These are phyloP conservation scores for Paralagenidium karlingii DNA, from an alignment of 352 stramenopile species.

Conservation along the genomic window DNA sequence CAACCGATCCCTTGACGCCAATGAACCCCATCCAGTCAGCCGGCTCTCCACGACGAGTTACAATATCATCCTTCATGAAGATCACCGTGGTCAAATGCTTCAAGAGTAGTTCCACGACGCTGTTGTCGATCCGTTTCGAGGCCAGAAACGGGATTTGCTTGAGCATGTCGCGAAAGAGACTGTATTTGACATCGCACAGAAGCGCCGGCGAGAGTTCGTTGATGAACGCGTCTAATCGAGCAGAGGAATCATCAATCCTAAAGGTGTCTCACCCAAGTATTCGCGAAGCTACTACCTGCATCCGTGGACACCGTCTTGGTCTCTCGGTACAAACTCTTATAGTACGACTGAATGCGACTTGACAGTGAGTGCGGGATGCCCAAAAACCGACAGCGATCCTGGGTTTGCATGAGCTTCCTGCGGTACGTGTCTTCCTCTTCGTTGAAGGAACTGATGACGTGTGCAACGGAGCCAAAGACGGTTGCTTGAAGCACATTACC, in stretches of 20 bases:
- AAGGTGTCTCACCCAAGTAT: no score
- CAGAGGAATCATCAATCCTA: no score
- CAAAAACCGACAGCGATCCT: slow-evolving; percentile 48
- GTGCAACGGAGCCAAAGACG: slow-evolving; percentile 50
- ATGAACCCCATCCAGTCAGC: slow-evolving; percentile 80
- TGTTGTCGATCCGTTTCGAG: slow-evolving; percentile 38
- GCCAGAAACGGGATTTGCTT: slow-evolving; percentile 70
- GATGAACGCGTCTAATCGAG: slow-evolving; percentile 70
- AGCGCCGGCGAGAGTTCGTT: slow-evolving; percentile 56
- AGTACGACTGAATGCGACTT: slow-evolving; percentile 44
- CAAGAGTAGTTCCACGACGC: slow-evolving; percentile 67
- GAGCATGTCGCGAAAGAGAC: slow-evolving; percentile 66
- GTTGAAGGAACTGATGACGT: slow-evolving; percentile 56
- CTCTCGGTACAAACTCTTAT: slow-evolving; percentile 56
- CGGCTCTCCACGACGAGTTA: slow-evolving; percentile 64
- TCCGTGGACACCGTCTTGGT: slow-evolving; percentile 47
- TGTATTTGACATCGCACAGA: slow-evolving; percentile 67
- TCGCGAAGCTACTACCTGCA: no score
- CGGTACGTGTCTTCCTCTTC: slow-evolving; percentile 53
- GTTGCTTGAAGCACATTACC: slow-evolving; percentile 56
- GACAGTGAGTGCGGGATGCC: slow-evolving; percentile 36
- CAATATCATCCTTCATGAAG: slow-evolving; percentile 71
- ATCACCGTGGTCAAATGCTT: slow-evolving; percentile 53
- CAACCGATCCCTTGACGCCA: slow-evolving; percentile 48
- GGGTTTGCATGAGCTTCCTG: slow-evolving; percentile 52